phyloP scores from a whole-genome alignment of 805 yeast species.

The Metschnikowia sp. region DNA sequence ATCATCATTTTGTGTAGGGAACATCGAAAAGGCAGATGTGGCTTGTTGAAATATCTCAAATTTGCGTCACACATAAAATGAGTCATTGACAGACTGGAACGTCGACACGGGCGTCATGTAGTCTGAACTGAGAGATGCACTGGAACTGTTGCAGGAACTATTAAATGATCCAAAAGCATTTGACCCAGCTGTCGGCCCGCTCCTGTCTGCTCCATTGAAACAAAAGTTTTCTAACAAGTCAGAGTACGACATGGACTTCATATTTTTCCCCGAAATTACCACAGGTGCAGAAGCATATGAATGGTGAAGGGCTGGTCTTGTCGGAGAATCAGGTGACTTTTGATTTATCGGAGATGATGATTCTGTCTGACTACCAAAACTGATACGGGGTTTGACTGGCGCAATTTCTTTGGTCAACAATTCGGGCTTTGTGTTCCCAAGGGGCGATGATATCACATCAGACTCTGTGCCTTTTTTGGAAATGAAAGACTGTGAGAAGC shows the following conservation, averaged over 20 bases:
- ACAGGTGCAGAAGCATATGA: conserved; percentile 1
- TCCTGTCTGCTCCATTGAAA: conserved; percentile 27
- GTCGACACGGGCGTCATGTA: conserved; percentile 24
- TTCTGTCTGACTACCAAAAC: not conserved
- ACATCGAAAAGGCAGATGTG: not conserved
- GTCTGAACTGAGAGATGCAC: conserved; percentile 18
- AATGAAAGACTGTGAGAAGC: conserved; percentile 29
- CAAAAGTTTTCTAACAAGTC: conserved; percentile 36
- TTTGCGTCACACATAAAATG: conserved; percentile 2
- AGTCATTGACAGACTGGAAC: conserved; percentile 23
- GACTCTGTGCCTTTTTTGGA: conserved; percentile 12
- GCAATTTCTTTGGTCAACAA: not conserved
- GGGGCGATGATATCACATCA: conserved; percentile 4
- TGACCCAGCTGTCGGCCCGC: not conserved
- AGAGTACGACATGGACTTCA: conserved; percentile 28
- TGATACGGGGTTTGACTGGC: too few relatives aligned
- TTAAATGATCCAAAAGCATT: conserved; percentile 7
- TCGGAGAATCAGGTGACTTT: not conserved
- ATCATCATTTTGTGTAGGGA: not conserved
- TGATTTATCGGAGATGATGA: not conserved
- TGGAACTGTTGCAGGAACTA: conserved; percentile 12
- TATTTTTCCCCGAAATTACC: conserved; percentile 13
- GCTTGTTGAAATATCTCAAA: not conserved
- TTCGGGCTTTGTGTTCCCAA: not conserved
- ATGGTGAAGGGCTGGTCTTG: not conserved